Evolutionary conservation across 495 filamentous ascomycete species (phyloP).

Genomic region (Daldinia childiae): DNA sequence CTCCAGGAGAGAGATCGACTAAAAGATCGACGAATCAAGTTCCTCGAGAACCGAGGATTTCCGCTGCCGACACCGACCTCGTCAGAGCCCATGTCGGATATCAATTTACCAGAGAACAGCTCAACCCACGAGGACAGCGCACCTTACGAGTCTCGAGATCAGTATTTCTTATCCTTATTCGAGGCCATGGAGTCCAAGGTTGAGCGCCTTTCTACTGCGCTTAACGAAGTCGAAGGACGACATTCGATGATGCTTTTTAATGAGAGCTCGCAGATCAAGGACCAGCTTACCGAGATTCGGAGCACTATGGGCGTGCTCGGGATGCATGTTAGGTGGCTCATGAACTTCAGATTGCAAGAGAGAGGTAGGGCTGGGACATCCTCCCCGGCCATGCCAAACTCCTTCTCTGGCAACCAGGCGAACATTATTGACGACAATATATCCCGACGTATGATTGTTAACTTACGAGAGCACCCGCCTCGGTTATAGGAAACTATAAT

Average conservation of each 20-base stretch:
- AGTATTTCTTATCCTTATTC: constrained; percentile 58
- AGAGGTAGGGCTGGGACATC: constrained; percentile 40
- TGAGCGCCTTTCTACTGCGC: constrained; percentile 53
- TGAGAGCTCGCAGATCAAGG: constrained; percentile 59
- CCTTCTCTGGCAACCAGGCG: constrained; percentile 31
- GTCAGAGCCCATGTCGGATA: constrained; percentile 31
- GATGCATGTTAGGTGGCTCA: constrained; percentile 66
- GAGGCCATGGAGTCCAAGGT: constrained; percentile 59
- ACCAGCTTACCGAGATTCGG: constrained; percentile 62
- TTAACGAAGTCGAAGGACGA: constrained; percentile 58
- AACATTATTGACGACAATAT: constrained; percentile 22
- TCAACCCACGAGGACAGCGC: constrained; percentile 35
- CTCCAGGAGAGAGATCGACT: constrained; percentile 48
- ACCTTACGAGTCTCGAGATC: constrained; percentile 48
- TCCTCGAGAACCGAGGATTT: constrained; percentile 49
- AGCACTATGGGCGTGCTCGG: constrained; percentile 60
- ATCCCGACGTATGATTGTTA: constrained; percentile 36
- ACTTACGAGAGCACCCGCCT: constrained; percentile 42
- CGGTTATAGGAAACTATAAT: constrained; percentile 30
- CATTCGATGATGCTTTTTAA: constrained; percentile 61
- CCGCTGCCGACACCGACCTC: constrained; percentile 29
- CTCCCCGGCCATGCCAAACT: constrained; percentile 19
- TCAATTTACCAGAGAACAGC: constrained; percentile 29
- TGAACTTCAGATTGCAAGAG: constrained; percentile 58
- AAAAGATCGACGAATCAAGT: constrained; percentile 55